Evolutionary conservation across 176 grass and related monocot species (phyloP), one percentile per base, ranked within the genome.

Genomic region (Phoenix dactylifera): DNA sequence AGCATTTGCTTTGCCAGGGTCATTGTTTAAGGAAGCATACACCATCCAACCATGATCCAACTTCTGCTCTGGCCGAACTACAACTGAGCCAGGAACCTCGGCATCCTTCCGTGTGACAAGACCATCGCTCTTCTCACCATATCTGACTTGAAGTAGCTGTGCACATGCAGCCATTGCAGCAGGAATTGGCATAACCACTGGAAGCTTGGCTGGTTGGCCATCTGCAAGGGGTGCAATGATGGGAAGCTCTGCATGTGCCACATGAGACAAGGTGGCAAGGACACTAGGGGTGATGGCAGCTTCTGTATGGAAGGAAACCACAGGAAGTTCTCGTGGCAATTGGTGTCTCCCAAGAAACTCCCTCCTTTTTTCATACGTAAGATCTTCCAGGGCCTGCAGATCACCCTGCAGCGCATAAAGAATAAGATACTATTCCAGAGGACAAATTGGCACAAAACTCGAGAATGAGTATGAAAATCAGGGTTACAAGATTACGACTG

Each of bases 21-120:
- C 83, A 4, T 97, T 79, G 17, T 83, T 97, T 16, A 79, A 52
- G 4, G 87, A 82, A 6, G 83, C 87, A 66, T 91, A 97, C 26
- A 88, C 92, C 87, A 97, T 97, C 92, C 92, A 91, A 15, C 87
- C 84, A 63, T 96, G 87, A 62, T 90, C 92, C 16, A 90, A 60
- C 76, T 90, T 96, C 52, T 72, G 44, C 22, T 81, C 78, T 29
- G 80, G 92, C 14, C 81, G 74, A 62, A 90, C 77, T 3, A 39
- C 78, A 55, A 90, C 72, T 16, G 92, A 96, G 10, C 87, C 83
- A 1, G 86, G 83, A 51, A 95, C 80, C 52, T 95, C 90, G 5
- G 83, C 86, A 74, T 95, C 86, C 55, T 71, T 77, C 30, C 87
- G 73, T 4, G 87, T 83, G 57, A 96, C 87, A 18, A 96, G 73